Evolutionary conservation across 2,329 filamentous ascomycete species (phyloP).

Genomic region (Cephalotrichum gorgonifer): DNA sequence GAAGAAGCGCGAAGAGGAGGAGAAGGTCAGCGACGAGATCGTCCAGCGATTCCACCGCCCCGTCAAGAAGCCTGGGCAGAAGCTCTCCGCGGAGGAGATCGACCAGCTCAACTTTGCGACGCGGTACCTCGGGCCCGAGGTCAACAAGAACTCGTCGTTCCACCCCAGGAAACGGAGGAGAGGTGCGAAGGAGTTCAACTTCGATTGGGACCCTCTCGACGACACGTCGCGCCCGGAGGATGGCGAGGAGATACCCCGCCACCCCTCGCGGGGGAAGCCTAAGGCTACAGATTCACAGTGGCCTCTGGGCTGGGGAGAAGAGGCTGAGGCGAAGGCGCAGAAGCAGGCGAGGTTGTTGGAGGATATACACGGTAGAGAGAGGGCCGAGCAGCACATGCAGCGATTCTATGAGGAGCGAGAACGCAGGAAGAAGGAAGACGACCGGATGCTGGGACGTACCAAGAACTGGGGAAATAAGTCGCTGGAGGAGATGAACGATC

Average conservation of each 20-base stretch:
- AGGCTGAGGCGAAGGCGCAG: conserved; percentile 41
- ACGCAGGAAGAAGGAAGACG: conserved; percentile 59
- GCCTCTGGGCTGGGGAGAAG: conserved; percentile 33
- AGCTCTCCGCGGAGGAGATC: conserved; percentile 40
- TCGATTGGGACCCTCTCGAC: conserved; percentile 93
- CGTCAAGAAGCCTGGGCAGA: conserved; percentile 5
- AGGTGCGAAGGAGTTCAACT: conserved; percentile 93
- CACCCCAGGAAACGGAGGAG: conserved; percentile 93
- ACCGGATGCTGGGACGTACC: conserved; percentile 60
- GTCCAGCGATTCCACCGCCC: not conserved
- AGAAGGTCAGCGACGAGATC: conserved; percentile 4
- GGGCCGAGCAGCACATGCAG: conserved; percentile 73
- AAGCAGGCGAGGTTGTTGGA: conserved; percentile 60
- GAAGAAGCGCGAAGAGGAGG: conserved; percentile 3
- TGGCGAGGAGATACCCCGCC: not conserved
- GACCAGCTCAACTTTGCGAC: conserved; percentile 67
- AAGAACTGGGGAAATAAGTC: conserved; percentile 95
- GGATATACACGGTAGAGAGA: conserved; percentile 63
- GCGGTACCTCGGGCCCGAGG: conserved; percentile 84
- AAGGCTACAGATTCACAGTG: conserved; percentile 1
- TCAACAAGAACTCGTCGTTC: conserved; percentile 73
- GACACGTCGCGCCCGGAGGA: conserved; percentile 58
- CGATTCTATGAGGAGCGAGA: conserved; percentile 57
- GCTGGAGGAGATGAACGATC: conserved; percentile 86
- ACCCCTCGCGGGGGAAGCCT: conserved; percentile 14